Base-by-base conservation (phyloP, 495 filamentous ascomycete genomes). In the Tirmania nivea region DNA sequence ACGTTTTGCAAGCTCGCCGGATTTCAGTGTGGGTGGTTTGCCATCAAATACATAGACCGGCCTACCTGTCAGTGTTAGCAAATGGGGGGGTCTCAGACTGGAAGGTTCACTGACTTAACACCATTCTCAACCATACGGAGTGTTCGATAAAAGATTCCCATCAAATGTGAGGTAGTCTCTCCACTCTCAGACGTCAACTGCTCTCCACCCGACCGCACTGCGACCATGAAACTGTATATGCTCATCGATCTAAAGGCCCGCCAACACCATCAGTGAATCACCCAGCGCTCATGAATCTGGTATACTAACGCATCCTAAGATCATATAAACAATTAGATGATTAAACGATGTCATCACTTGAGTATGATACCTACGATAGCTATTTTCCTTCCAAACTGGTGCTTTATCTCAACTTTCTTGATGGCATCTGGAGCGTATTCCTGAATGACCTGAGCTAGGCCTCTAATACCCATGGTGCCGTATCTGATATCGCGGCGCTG, bases 91-190 rank as follows among this genome's bases (percentile, higher is more conserved):
- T 19, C 10, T n/a, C 31, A 14, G 25, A 5, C 25, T 31, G 25
- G 25, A 31, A 31, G 25, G 6, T n/a, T 25, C 17, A 55, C 49
- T n/a, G 14, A 56, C 63, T 96, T 97, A 69, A 97, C 95, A 52
- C 90, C 90, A 61, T 95, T 95, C 68, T 97, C 90, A 65, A 96
- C 84, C 67, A 97, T 95, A 60, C 90, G 85, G 1, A 97, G 75
- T 1, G 90, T 97, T 57, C 90, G 90, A 73, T 97, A 97, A 70
- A 97, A 97, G 81, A 97, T 87, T 59, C 90, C 90, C 89, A 96
- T 94, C 17, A 97, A 70, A 67, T 97, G 90, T 8, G 90, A 96
- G 0, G 90, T 97, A 1, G 90, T 97, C 58, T 95, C 87, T 59
- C 90, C 90, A 42, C 76, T 78, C 58, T 97, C 90, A 63, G 78